Conservation (phyloP, 352 stramenopile species). For the Phytopythium montanum region DNA sequence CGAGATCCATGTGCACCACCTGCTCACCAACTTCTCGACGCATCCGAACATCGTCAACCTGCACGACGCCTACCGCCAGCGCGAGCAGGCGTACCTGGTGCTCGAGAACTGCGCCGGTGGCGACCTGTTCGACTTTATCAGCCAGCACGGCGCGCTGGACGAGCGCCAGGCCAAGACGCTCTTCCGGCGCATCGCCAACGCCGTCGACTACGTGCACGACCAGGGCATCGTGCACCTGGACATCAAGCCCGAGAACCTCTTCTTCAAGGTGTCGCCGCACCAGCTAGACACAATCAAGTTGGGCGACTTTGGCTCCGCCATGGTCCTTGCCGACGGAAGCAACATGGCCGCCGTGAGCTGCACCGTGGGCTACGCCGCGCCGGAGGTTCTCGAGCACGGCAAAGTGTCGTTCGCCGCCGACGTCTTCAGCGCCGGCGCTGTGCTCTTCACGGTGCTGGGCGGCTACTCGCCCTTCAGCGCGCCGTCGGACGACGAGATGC, state of each 20-base stretch:
- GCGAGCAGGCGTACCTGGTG: constrained; percentile 59
- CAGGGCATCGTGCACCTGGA: constrained; percentile 68
- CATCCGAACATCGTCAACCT: constrained; percentile 66
- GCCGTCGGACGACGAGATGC: constrained; percentile 55
- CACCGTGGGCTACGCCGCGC: constrained; percentile 73
- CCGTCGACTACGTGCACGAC: constrained; percentile 51
- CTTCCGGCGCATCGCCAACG: constrained; percentile 48
- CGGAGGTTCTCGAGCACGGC: constrained; percentile 52
- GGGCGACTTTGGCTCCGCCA: constrained; percentile 66
- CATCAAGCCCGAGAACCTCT: constrained; percentile 79
- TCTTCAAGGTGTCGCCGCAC: constrained; percentile 52
- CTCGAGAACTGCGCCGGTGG: constrained; percentile 60
- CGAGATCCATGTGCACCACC: constrained; percentile 60
- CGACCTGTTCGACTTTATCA: constrained; percentile 62
- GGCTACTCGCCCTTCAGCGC: constrained; percentile 68
- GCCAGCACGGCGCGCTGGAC: constrained; percentile 43
- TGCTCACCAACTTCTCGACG: constrained; percentile 65
- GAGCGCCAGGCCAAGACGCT: constrained; percentile 43
- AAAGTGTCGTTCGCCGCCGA: constrained; percentile 60
- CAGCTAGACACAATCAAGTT: constrained; percentile 59
- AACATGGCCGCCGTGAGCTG: constrained; percentile 45
- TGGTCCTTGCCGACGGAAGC: constrained; percentile 33
- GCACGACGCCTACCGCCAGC: constrained; percentile 59
- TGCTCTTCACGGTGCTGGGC: constrained; percentile 65
- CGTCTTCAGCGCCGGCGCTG: constrained; percentile 69